Percentiles rank a stretch among this genome's conserved stretches.
phyloP scores from a whole-genome alignment of 1,284 basidiomycete species.

The Rhodotorula mucilaginosa region DNA sequence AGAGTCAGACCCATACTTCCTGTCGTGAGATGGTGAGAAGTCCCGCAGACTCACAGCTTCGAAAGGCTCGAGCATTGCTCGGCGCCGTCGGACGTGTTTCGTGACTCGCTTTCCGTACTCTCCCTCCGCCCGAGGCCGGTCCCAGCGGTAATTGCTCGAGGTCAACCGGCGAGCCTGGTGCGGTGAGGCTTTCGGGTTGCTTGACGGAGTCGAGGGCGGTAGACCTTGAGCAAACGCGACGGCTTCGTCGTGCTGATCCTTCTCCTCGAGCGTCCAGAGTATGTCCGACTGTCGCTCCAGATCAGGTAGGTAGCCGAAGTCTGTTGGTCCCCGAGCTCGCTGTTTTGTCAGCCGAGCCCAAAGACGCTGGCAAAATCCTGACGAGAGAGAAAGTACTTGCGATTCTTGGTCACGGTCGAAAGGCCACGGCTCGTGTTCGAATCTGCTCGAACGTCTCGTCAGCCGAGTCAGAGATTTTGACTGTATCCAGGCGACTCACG shows the following conservation, averaged over 20 bases:
- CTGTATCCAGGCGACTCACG: neutral
- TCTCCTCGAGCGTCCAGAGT: neutral
- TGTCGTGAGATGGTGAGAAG: neutral
- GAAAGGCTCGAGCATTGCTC: too few species aligned
- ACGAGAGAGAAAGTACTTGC: neutral
- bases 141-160: too few species aligned
- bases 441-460: neutral
- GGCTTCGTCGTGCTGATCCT: conserved; percentile 1
- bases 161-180: neutral
- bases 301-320: neutral
- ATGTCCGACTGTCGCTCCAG: neutral
- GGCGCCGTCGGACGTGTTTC: too few species aligned
- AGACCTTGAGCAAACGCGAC: neutral
- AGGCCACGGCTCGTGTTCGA: neutral
- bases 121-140: too few species aligned
- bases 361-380: too few species aligned
- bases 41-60: too few species aligned
- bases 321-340: neutral
- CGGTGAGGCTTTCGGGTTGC: neutral
- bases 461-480: neutral
- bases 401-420: neutral
- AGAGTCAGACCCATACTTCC: neutral
- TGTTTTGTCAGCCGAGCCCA: too few species aligned
- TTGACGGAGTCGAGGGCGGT: too few species aligned
- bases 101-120: too few species aligned